Conservation (phyloP, 768 basidiomycete species). For the Mycena alexandri region DNA sequence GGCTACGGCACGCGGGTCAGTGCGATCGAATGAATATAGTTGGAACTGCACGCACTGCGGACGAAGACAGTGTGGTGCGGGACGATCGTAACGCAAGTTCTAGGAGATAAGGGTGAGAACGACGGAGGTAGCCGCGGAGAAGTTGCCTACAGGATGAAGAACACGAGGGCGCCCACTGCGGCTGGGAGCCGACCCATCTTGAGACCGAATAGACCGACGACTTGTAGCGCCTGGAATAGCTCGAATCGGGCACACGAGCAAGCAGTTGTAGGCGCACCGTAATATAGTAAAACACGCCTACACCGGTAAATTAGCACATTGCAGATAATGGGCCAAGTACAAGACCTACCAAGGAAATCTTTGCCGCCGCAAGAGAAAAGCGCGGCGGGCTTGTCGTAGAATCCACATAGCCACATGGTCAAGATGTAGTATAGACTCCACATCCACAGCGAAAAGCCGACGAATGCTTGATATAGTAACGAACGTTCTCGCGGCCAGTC, state of each 20-base stretch:
- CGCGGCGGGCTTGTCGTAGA: slow-evolving; percentile 45
- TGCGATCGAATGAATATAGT: not conserved
- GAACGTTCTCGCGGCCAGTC: slow-evolving; percentile 78
- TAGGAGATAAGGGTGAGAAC: slow-evolving; percentile 11
- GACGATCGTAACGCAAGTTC: slow-evolving; percentile 25
- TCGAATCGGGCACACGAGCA: not conserved
- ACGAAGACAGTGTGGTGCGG: slow-evolving; percentile 33
- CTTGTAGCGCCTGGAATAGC: slow-evolving; percentile 61
- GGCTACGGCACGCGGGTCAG: slow-evolving; percentile 48
- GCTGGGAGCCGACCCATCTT: slow-evolving; percentile 77
- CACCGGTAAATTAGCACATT: not conserved
- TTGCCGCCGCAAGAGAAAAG: slow-evolving; percentile 53
- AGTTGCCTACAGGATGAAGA: slow-evolving; percentile 63
- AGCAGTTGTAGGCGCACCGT: slow-evolving; percentile 44
- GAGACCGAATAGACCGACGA: slow-evolving; percentile 79
- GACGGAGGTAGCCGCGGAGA: not conserved
- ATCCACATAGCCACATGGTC: slow-evolving; percentile 63
- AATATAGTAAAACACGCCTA: slow-evolving; percentile 60
- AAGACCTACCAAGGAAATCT: slow-evolving; percentile 58
- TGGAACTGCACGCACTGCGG: slow-evolving; percentile 17
- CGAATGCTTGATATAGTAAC: slow-evolving; percentile 66
- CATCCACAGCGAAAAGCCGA: slow-evolving; percentile 41
- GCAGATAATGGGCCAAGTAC: too few relatives aligned
- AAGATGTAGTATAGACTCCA: slow-evolving; percentile 73
- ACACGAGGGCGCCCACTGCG: slow-evolving; percentile 65